Conservation (phyloP, 805 yeast species). For the Wickerhamiella parazyma region DNA sequence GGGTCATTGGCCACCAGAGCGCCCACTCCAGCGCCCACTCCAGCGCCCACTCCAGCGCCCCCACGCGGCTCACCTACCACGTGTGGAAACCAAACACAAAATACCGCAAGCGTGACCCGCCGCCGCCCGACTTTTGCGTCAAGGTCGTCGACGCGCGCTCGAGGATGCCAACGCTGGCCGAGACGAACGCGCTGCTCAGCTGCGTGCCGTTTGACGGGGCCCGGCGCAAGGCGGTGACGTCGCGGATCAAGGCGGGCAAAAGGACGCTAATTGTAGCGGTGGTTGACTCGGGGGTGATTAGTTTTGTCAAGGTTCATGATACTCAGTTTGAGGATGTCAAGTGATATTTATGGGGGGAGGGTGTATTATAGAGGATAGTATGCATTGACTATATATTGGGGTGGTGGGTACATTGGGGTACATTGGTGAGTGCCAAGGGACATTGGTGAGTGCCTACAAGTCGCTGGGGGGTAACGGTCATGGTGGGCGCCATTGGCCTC, state of each 20-base stretch:
- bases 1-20: conserved; percentile 2
- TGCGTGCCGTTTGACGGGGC: conserved; percentile 15
- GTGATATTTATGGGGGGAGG: too few relatives aligned
- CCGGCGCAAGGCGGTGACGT: conserved; percentile 24
- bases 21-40: too few relatives aligned
- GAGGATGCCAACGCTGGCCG: conserved; percentile 25
- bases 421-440: too few relatives aligned
- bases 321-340: conserved; percentile 11
- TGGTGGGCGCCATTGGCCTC: too few relatives aligned
- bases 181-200: conserved; percentile 26
- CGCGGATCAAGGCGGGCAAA: conserved; percentile 39
- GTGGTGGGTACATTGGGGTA: too few relatives aligned
- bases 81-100: conserved; percentile 70
- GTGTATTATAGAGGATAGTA: too few relatives aligned
- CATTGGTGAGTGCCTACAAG: too few relatives aligned
- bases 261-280: conserved; percentile 49
- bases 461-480: too few relatives aligned
- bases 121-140: conserved; percentile 61
- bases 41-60: too few relatives aligned
- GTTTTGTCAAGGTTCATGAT: conserved; percentile 35
- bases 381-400: too few relatives aligned
- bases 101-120: conserved; percentile 57
- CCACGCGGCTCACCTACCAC: conserved; percentile 35
- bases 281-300: conserved; percentile 62
- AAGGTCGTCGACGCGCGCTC: conserved; percentile 36